Conservation (phyloP, 257 asterid genomes). For the Solanum phureja region DNA sequence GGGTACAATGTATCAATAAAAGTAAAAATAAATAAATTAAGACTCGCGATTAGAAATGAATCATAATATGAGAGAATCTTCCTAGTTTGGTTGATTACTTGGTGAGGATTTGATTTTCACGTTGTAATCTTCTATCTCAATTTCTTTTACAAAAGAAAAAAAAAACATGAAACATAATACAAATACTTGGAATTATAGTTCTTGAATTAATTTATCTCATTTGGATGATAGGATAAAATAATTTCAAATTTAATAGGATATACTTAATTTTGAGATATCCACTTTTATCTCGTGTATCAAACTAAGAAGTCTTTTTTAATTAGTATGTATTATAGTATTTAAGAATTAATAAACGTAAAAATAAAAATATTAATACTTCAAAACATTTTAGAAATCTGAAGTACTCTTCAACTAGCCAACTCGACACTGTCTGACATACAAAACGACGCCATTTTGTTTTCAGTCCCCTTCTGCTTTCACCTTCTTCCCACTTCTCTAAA, state of each 20-base stretch:
- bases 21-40: background rate
- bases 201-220: background rate
- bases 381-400: background rate
- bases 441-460: background rate
- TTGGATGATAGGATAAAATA: background rate
- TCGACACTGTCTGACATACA: background rate
- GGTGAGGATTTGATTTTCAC: too few relatives aligned
- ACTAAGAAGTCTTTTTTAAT: background rate
- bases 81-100: too few relatives aligned
- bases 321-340: background rate
- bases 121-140: too few relatives aligned
- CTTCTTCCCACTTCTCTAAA: constrained; percentile 15
- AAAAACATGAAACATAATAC: too few relatives aligned
- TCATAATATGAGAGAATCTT: background rate
- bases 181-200: background rate
- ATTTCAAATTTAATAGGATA: background rate
- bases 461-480: background rate
- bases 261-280: background rate
- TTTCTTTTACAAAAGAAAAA: too few relatives aligned
- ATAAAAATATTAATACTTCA: background rate
- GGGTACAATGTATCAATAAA: background rate
- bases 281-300: background rate
- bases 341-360: background rate
- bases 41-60: background rate
- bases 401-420: background rate